Evolutionary conservation across 108 stramenopile genomes (phyloP).

Genomic region (Mayamaea pseudoterrestris): DNA sequence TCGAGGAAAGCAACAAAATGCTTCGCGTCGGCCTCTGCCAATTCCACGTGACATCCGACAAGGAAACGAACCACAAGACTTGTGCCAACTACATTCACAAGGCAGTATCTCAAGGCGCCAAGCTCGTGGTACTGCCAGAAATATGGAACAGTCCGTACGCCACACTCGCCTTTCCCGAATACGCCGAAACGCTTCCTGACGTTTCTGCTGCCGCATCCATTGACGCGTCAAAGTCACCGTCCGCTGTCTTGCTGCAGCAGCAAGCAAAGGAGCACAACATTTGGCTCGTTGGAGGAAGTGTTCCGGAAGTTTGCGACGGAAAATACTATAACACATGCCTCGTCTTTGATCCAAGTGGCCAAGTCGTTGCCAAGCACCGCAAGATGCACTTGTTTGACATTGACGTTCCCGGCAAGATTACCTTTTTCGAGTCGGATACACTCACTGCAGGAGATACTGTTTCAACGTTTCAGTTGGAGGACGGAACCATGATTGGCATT

Average conservation of each 20-base stretch:
- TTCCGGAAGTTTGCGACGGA: conserved; percentile 73
- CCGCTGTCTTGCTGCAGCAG: conserved; percentile 33
- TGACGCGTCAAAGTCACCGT: conserved; percentile 21
- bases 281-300: conserved; percentile 93
- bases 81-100: conserved; percentile 45
- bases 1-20: neutral
- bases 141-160: conserved; percentile 98
- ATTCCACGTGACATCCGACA: conserved; percentile 72
- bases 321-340: conserved; percentile 92
- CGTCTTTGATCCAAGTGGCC: conserved; percentile 50
- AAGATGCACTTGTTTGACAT: conserved; percentile 99
- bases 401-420: conserved; percentile 94
- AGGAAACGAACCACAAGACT: conserved; percentile 61
- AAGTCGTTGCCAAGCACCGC: conserved; percentile 84
- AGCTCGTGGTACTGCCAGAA: conserved; percentile 87
- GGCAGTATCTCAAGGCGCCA: conserved; percentile 65
- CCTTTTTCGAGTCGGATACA: conserved; percentile 93
- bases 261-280: conserved; percentile 53
- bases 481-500: conserved; percentile 83
- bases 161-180: conserved; percentile 86
- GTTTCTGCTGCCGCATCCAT: conserved; percentile 36
- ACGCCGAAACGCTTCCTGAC: conserved; percentile 87
- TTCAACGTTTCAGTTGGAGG: conserved; percentile 58
- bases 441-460: conserved; percentile 61
- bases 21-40: conserved; percentile 84